Evolutionary conservation across 2,329 filamentous ascomycete species (phyloP).

Genomic region (Calonectria pseudoreteaudii): DNA sequence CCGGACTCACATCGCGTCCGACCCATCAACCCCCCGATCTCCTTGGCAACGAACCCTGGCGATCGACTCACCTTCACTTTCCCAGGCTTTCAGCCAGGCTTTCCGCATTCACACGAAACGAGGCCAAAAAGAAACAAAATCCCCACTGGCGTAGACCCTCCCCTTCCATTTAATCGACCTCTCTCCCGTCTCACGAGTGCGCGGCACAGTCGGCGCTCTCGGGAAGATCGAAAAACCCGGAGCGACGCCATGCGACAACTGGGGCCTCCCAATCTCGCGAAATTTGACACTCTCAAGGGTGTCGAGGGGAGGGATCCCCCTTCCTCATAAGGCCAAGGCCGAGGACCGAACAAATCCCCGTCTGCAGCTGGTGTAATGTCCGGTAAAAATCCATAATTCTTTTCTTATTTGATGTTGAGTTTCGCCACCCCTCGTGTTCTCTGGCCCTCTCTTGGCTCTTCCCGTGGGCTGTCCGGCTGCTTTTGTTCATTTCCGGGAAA

Average conservation of each 20-base stretch:
- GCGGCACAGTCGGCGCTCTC: slow-evolving; percentile 21
- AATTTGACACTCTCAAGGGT: slow-evolving; percentile 16
- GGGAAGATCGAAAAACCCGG: slow-evolving; percentile 35
- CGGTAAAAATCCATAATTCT: not conserved
- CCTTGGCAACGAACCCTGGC: not conserved
- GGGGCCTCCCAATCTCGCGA: slow-evolving; percentile 32
- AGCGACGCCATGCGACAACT: slow-evolving; percentile 20
- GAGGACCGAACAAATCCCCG: not conserved
- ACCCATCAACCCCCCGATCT: not conserved
- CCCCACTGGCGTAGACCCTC: slow-evolving; percentile 16
- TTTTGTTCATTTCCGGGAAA: slow-evolving; percentile 2
- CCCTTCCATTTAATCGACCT: not conserved
- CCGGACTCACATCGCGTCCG: slow-evolving; percentile 27
- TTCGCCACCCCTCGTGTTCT: not conserved
- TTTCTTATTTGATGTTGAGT: not conserved
- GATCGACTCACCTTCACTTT: not conserved
- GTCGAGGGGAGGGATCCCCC: not conserved
- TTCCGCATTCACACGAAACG: not conserved
- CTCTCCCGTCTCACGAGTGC: slow-evolving; percentile 8
- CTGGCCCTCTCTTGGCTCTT: not conserved
- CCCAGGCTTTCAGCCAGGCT: not conserved
- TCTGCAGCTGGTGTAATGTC: slow-evolving; percentile 9
- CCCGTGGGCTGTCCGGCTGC: not conserved
- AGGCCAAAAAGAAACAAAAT: not conserved
- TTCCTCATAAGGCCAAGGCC: not conserved